Evolutionary conservation across 352 stramenopile genomes (phyloP).

Genomic region (Thalassiosira mediterranea): DNA sequence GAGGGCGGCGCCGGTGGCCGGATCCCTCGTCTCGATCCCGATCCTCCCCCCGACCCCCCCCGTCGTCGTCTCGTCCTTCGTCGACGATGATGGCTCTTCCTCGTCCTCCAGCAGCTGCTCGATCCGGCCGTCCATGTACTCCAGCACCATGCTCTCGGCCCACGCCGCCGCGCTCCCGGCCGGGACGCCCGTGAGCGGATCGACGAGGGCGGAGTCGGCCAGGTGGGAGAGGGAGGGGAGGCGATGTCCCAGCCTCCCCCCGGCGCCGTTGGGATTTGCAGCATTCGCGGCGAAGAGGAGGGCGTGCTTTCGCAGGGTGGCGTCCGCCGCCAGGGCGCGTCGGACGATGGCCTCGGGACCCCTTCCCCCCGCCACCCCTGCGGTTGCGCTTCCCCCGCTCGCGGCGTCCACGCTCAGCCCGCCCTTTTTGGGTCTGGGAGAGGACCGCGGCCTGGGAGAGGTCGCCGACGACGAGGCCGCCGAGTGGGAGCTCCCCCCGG

Average conservation of each 20-base stretch:
- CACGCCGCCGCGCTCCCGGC: conserved; percentile 50
- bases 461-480: background rate
- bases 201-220: conserved; percentile 64
- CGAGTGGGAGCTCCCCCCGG: background rate
- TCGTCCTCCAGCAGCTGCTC: conserved; percentile 23
- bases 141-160: conserved; percentile 78
- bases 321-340: conserved; percentile 63
- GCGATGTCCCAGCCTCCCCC: conserved; percentile 26
- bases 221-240: conserved; percentile 76
- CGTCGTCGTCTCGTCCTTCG: background rate
- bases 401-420: conserved; percentile 22
- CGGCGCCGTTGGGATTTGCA: background rate
- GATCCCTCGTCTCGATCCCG: background rate
- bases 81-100: conserved; percentile 4
- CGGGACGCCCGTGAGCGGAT: conserved; percentile 70
- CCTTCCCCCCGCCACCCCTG: background rate
- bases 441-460: background rate
- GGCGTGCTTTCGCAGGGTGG: conserved; percentile 53
- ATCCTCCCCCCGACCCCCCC: background rate
- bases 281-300: conserved; percentile 23
- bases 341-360: conserved; percentile 55
- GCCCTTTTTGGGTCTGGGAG: background rate
- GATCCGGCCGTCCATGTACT: conserved; percentile 59
- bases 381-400: background rate
- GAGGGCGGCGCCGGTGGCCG: background rate